Percentiles rank a stretch among this genome's conserved stretches.
Evolutionary conservation across 495 filamentous ascomycete genomes (phyloP).

Genomic region (Penicillium arizonense): DNA sequence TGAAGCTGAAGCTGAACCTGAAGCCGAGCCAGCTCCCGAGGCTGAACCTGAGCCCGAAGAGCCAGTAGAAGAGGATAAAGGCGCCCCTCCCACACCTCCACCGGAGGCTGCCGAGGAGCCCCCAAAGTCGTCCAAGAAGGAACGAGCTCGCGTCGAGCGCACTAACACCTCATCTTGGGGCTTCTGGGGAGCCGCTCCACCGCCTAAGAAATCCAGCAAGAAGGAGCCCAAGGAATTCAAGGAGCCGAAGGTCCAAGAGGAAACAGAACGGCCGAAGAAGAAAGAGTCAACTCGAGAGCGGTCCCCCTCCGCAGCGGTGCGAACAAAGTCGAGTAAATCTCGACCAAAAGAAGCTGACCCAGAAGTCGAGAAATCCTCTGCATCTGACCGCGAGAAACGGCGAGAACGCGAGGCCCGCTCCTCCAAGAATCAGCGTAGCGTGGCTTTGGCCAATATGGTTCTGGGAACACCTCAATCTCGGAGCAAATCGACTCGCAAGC

Average conservation of each 20-base stretch:
- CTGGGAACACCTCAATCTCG: conserved; percentile 47
- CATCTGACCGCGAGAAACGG: conserved; percentile 54
- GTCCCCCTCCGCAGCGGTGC: conserved; percentile 31
- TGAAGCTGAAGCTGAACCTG: conserved; percentile 6
- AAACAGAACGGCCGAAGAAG: conserved; percentile 22
- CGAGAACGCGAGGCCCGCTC: conserved; percentile 33
- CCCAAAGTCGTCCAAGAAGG: conserved; percentile 53
- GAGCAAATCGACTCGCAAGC: conserved; percentile 48
- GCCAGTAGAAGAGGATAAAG: conserved; percentile 22
- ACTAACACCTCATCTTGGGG: conserved; percentile 54
- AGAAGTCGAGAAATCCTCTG: conserved; percentile 52
- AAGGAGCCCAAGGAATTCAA: conserved; percentile 39
- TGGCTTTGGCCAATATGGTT: conserved; percentile 52
- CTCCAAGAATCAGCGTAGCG: conserved; percentile 44
- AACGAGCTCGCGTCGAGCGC: conserved; percentile 56
- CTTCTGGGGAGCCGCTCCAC: conserved; percentile 54
- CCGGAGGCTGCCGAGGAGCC: conserved; percentile 44
- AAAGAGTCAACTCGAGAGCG: conserved; percentile 17
- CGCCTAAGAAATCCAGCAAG: conserved; percentile 48
- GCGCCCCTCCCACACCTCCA: conserved; percentile 52
- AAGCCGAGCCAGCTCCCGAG: conserved; percentile 4
- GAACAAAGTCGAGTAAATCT: conserved; percentile 51
- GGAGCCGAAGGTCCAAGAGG: conserved; percentile 34
- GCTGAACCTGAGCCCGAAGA: conserved; percentile 14
- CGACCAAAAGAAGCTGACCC: conserved; percentile 42